Evolutionary conservation across 2,329 filamentous ascomycete species (phyloP), one percentile per base, ranked within the genome.

Genomic region (Orbilia oligospora): DNA sequence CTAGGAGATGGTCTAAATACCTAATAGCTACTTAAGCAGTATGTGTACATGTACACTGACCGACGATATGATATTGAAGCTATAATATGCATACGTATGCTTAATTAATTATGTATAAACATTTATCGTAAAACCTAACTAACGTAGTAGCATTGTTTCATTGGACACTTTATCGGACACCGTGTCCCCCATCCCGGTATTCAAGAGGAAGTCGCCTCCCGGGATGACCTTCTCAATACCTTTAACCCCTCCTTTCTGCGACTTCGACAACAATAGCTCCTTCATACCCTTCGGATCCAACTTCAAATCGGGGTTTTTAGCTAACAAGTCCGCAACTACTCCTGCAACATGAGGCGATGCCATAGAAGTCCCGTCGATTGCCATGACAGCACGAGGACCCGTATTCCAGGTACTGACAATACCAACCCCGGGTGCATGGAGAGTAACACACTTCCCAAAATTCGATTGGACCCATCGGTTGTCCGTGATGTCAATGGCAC

Each of bases 391-490:
- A 5, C 58, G 46, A 81, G 88, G 83, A 22, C 84, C 85, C 14
- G 85, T 86, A 73, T 85, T 86, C 86, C 87, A 89, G 1, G 88
- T 83, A 44, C 85, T 87, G 9, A 88, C 84, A 66, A 90, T 86
- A 78, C 86, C 81, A 80, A 87, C 85, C 36, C 89, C 89, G 0
- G 89, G 88, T n/a, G 88, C 89, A 81, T 87, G 90, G 80, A 90
- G 83, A 81, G 89, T 88, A 55, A 89, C 86, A 81, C 87, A 87
- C 3, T 82, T 79, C 30, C 87, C 87, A 56, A 85, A 86, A 82
- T 87, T 87, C 33, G 84, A 85, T 81, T 85, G 86, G 5, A 41
- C 80, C 20, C 85, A 83, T 20, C 84, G 83, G 24, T 75, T 63
- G 56, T 86, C 85, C 18, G 72, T 70, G 48, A 81, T 80, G 68